phyloP scores from a whole-genome alignment of 1,284 basidiomycete species.

The Ganoderma lucidum region DNA sequence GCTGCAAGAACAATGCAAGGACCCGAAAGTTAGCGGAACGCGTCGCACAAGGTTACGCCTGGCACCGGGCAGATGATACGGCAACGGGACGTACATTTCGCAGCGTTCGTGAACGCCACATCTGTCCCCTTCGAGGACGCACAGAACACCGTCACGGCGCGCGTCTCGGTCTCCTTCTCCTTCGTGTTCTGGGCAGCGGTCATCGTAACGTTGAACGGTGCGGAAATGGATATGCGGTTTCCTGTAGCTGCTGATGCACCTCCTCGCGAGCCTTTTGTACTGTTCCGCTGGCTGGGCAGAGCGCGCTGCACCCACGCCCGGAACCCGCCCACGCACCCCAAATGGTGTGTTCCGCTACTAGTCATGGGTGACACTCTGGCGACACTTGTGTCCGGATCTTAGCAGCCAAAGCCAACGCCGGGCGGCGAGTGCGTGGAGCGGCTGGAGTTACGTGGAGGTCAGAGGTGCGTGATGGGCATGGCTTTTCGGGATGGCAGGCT shows the following conservation, averaged over 20 bases:
- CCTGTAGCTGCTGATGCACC: background rate
- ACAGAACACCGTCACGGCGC: constrained; percentile 80
- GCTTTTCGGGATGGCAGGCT: background rate
- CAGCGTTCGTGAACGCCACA: constrained; percentile 71
- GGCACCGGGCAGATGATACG: background rate
- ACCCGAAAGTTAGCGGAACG: constrained; percentile 5
- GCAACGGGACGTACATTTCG: constrained; percentile 60
- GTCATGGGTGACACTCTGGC: background rate
- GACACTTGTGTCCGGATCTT: background rate
- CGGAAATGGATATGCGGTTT: constrained; percentile 20
- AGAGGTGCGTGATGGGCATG: background rate
- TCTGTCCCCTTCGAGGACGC: constrained; percentile 75
- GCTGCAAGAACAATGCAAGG: constrained; percentile 48
- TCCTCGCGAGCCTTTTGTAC: constrained; percentile 9
- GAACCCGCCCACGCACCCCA: constrained; percentile 3
- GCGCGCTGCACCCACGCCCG: constrained; percentile 27
- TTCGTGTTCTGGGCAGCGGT: constrained; percentile 11
- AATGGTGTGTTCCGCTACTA: constrained; percentile 3
- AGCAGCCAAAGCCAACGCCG: background rate
- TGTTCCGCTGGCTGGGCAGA: background rate
- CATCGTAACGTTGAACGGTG: constrained; percentile 23
- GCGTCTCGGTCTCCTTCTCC: constrained; percentile 11
- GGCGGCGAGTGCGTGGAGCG: background rate
- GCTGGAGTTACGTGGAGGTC: background rate
- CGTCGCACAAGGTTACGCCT: no score